Evolutionary conservation across 108 stramenopile species (phyloP).

Genomic region (Nannochloropsis gaditana): DNA sequence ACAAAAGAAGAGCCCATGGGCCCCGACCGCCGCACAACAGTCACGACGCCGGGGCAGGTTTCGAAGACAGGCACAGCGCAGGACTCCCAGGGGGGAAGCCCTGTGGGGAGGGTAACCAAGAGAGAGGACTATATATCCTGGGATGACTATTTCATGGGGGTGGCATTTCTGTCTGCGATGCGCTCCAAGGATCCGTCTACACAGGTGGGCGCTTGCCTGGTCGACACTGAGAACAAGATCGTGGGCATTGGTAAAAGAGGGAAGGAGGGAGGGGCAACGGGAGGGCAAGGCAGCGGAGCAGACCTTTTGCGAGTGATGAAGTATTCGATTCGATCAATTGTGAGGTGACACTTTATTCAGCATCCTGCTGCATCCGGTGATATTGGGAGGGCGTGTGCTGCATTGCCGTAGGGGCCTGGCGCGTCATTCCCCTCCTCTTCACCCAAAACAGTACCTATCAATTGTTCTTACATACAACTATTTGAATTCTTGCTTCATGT

Average conservation of each 20-base stretch:
- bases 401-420: too few relatives aligned
- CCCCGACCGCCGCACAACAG: too few relatives aligned
- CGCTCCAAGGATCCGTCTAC: constrained; percentile 93
- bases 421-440: too few relatives aligned
- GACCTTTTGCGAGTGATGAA: background rate
- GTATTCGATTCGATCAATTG: too few relatives aligned
- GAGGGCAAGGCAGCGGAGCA: background rate
- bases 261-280: background rate
- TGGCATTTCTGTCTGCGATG: constrained; percentile 74
- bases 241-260: constrained; percentile 69
- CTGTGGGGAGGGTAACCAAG: background rate
- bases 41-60: too few relatives aligned
- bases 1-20: background rate
- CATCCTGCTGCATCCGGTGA: too few relatives aligned
- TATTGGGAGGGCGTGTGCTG: too few relatives aligned
- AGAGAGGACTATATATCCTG: constrained; percentile 62
- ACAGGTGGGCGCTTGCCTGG: constrained; percentile 60
- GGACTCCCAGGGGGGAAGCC: too few relatives aligned
- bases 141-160: constrained; percentile 93
- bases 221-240: constrained; percentile 68
- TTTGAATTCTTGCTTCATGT: background rate
- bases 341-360: too few relatives aligned
- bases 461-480: background rate
- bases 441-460: too few relatives aligned
- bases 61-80: too few relatives aligned